Evolutionary conservation across 805 yeast species (phyloP).

Genomic region (Wickerhamomyces subpelliculosus): DNA sequence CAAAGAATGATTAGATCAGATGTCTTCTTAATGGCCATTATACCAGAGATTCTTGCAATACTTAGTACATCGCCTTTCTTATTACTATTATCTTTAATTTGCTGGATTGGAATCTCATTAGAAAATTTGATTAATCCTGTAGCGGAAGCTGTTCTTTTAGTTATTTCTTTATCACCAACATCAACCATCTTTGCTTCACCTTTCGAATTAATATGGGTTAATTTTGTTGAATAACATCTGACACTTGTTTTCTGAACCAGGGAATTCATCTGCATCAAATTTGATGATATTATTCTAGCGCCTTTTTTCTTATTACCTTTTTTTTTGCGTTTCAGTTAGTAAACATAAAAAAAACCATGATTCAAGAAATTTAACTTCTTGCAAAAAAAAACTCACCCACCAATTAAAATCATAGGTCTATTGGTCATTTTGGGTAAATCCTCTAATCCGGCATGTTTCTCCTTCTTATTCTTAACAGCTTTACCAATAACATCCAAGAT

Average conservation of each 20-base stretch:
- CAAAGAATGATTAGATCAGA: constrained; percentile 42
- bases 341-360: too few species aligned
- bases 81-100: constrained; percentile 29
- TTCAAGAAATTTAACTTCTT: too few species aligned
- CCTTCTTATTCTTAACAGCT: constrained; percentile 41
- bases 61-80: constrained; percentile 49
- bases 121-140: constrained; percentile 36
- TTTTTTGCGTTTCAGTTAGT: too few species aligned
- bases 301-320: not conserved
- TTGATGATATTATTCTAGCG: not conserved
- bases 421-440: constrained; percentile 39
- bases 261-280: too few species aligned
- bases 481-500: constrained; percentile 33
- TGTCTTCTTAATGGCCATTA: constrained; percentile 45
- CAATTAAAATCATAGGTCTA: constrained; percentile 51
- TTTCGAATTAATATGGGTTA: constrained; percentile 32
- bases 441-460: constrained; percentile 45
- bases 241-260: too few species aligned
- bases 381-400: constrained; percentile 31
- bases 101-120: constrained; percentile 21
- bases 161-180: constrained; percentile 30
- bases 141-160: constrained; percentile 38
- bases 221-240: constrained; percentile 5
- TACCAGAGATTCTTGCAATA: constrained; percentile 42
- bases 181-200: constrained; percentile 47